Conservation (phyloP, 2,329 filamentous ascomycete genomes). For the Geosmithia morbida region DNA sequence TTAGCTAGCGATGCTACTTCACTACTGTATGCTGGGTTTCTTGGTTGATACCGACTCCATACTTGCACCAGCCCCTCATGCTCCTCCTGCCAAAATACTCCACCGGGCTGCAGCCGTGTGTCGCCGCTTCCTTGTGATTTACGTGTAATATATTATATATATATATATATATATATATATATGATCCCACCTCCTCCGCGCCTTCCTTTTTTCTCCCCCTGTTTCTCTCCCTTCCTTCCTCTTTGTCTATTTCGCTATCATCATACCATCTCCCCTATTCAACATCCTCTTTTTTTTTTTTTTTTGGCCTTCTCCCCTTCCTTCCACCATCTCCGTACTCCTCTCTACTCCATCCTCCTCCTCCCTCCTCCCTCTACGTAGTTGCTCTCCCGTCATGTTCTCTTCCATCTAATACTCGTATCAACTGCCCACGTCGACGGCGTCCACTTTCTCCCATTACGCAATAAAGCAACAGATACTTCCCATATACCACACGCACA, state of each 20-base stretch:
- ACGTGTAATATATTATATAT: too few species aligned
- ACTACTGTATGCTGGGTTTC: too few species aligned
- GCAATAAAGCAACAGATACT: neutral
- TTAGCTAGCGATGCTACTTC: too few species aligned
- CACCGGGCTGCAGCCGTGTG: neutral
- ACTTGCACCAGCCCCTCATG: neutral
- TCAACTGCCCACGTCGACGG: neutral
- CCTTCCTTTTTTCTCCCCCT: neutral
- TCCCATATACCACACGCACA: neutral
- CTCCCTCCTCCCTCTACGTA: neutral
- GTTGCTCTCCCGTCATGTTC: neutral
- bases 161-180: too few species aligned
- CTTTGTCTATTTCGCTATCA: neutral
- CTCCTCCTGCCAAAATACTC: neutral
- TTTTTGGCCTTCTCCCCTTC: neutral
- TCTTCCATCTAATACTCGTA: neutral
- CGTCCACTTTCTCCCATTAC: neutral
- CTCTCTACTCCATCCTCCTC: neutral
- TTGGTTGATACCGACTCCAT: neutral
- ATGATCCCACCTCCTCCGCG: neutral
- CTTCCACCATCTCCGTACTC: too few species aligned
- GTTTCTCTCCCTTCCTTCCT: neutral
- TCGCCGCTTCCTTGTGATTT: neutral
- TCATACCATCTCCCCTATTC: neutral
- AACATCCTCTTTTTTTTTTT: neutral